phyloP scores from a whole-genome alignment of 148 eudicot species.

The Nepenthes mirabilis region DNA sequence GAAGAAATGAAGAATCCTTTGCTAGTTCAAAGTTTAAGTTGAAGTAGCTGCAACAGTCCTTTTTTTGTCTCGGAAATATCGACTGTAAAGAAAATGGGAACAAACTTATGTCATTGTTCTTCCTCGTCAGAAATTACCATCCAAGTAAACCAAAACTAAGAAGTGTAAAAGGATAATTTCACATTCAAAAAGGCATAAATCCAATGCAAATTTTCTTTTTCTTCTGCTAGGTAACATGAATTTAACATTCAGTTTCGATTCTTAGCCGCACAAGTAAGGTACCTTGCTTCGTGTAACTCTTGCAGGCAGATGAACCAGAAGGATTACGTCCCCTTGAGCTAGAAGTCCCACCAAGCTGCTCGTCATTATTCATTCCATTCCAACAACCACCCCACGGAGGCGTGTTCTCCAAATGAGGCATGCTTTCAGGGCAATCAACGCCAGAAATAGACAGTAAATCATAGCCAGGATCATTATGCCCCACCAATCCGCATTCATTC shows the following conservation, averaged over 20 bases:
- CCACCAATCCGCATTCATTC: constrained; percentile 25
- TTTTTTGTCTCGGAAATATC: too few relatives aligned
- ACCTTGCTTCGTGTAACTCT: constrained; percentile 43
- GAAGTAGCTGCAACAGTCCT: too few relatives aligned
- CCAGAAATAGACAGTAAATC: constrained; percentile 30
- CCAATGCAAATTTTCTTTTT: background rate
- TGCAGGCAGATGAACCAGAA: constrained; percentile 19
- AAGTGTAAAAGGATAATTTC: too few relatives aligned
- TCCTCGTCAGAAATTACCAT: too few relatives aligned
- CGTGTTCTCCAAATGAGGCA: constrained; percentile 26
- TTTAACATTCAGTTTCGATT: background rate
- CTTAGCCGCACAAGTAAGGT: constrained; percentile 4
- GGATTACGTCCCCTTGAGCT: constrained; percentile 19
- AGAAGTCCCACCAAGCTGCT: constrained; percentile 30
- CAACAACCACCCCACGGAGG: constrained; percentile 36
- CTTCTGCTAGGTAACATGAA: too few relatives aligned
- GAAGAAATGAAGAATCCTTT: too few relatives aligned
- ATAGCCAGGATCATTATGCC: constrained; percentile 20
- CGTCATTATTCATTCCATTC: constrained; percentile 32
- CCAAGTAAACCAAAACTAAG: too few relatives aligned
- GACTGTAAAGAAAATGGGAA: too few relatives aligned
- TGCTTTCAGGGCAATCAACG: constrained; percentile 28
- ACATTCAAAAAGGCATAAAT: background rate
- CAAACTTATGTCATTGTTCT: too few relatives aligned
- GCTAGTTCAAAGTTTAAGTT: too few relatives aligned